Percentiles rank a stretch among this genome's conserved stretches.
These are phyloP conservation scores for Solanum bulbocastanum DNA, from an alignment of 257 asterid species.

Conservation along the genomic window DNA sequence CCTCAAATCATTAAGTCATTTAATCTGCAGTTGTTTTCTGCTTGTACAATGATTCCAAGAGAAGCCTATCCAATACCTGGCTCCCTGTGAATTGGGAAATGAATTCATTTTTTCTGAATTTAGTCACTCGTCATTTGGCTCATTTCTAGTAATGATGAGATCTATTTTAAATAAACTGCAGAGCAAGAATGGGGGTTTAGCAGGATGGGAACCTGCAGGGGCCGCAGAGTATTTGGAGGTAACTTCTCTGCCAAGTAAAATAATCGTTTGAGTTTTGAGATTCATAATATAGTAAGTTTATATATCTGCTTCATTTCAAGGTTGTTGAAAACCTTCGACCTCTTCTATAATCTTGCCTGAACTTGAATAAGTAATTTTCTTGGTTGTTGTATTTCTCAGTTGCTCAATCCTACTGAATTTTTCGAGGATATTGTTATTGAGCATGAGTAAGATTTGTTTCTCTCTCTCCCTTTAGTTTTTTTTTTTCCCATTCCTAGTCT, in stretches of 20 bases:
- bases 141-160: background rate
- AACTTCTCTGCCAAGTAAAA: background rate
- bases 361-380: background rate
- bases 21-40: background rate
- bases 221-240: slow-evolving; percentile 82
- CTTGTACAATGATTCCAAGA: background rate
- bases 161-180: slow-evolving; percentile 11
- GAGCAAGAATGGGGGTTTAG: slow-evolving; percentile 85
- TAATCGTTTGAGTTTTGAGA: background rate
- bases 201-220: slow-evolving; percentile 97
- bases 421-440: slow-evolving; percentile 54
- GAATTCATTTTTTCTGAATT: background rate
- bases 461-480: background rate
- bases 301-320: background rate
- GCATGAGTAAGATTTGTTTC: slow-evolving; percentile 51
- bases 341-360: background rate
- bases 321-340: background rate
- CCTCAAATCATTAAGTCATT: background rate
- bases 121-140: background rate
- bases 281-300: background rate
- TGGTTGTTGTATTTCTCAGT: slow-evolving; percentile 15
- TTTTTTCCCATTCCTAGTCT: background rate
- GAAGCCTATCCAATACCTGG: background rate
- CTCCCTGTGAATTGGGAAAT: background rate
- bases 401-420: slow-evolving; percentile 70